phyloP scores from a whole-genome alignment of 805 yeast genomes.

The Martiniozyma abietophila region DNA sequence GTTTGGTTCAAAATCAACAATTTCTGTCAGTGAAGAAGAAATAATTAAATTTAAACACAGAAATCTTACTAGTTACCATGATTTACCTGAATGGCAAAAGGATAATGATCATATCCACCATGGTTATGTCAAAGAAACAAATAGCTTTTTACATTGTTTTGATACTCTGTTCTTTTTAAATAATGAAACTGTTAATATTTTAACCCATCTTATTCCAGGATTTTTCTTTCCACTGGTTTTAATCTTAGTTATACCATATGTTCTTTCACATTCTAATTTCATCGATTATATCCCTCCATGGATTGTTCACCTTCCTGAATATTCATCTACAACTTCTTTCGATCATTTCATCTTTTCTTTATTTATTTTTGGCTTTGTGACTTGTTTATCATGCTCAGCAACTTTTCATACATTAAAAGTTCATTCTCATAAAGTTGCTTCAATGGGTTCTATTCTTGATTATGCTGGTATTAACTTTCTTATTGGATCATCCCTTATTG shows the following conservation, averaged over 20 bases:
- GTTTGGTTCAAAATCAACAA: no score
- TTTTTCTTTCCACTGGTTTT: conserved; percentile 22
- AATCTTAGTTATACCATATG: conserved; percentile 18
- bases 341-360: conserved; percentile 33
- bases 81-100: conserved; percentile 46
- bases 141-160: conserved; percentile 31
- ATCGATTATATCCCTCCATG: conserved; percentile 18
- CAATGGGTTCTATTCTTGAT: conserved; percentile 42
- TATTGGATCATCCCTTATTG: conserved; percentile 38
- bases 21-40: no score
- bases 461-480: conserved; percentile 46
- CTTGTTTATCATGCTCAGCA: conserved; percentile 41
- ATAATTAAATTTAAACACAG: no score
- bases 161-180: conserved; percentile 37
- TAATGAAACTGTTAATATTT: conserved; percentile 45
- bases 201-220: conserved; percentile 42
- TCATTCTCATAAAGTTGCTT: conserved; percentile 36
- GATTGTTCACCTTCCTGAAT: conserved; percentile 20
- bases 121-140: conserved; percentile 42
- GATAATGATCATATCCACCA: conserved; percentile 44
- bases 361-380: conserved; percentile 36
- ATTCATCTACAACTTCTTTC: conserved; percentile 20
- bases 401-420: conserved; percentile 41
- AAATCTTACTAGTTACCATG: conserved; percentile 27
- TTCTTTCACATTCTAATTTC: conserved; percentile 12